Conservation (phyloP, 2,329 filamentous ascomycete genomes). For the Botrytis aclada region DNA sequence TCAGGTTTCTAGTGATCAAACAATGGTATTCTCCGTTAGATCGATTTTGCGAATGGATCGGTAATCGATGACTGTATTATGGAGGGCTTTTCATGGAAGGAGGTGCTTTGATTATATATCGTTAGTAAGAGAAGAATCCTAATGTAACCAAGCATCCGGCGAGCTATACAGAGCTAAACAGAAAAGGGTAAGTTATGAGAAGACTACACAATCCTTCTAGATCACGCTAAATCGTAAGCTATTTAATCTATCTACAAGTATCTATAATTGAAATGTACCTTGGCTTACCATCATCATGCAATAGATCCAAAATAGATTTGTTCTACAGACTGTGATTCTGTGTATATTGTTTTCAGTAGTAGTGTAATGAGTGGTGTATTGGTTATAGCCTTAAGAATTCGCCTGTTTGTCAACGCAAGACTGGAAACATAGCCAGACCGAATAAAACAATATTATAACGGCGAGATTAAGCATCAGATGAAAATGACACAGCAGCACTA, state of each 20-base stretch:
- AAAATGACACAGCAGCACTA: background rate
- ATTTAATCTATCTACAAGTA: background rate
- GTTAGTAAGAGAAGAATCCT: slow-evolving; percentile 1
- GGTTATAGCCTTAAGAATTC: background rate
- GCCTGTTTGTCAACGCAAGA: background rate
- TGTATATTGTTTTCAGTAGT: background rate
- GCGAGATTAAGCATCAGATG: background rate
- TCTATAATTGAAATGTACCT: background rate
- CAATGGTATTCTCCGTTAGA: background rate
- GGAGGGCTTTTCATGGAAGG: background rate
- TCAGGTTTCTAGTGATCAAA: no score
- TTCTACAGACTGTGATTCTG: background rate
- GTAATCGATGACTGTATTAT: background rate
- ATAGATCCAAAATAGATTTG: background rate
- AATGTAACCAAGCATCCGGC: background rate
- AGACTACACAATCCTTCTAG: slow-evolving; percentile 10
- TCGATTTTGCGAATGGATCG: background rate
- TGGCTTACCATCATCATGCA: background rate
- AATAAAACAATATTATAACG: background rate
- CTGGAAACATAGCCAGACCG: background rate
- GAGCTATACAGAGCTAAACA: background rate
- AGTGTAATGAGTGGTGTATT: background rate
- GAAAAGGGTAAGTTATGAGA: slow-evolving; percentile 10
- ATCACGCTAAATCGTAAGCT: slow-evolving; percentile 1
- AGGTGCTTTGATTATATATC: background rate